phyloP scores from a whole-genome alignment of 1,139 yeast genomes.

The Zygoascus hellenicus region DNA sequence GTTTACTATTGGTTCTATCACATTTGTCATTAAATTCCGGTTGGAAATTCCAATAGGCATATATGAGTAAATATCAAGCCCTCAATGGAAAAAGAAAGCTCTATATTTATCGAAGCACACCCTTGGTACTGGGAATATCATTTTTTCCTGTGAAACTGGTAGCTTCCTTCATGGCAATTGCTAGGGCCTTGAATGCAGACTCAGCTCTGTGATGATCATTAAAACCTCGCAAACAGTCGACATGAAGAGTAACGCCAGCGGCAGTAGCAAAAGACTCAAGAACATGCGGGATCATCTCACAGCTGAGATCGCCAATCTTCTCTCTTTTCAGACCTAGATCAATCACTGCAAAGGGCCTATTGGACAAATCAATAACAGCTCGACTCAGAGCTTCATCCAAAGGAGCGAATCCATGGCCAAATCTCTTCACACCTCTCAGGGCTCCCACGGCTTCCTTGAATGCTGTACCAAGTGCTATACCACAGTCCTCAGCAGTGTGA shows the following conservation, averaged over 20 bases:
- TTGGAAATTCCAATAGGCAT: too few relatives aligned
- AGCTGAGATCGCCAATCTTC: conserved; percentile 82
- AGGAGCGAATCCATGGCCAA: conserved; percentile 94
- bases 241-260: conserved; percentile 86
- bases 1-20: too few relatives aligned
- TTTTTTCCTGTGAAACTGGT: conserved; percentile 74
- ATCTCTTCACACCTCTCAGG: conserved; percentile 84
- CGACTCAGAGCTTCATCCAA: conserved; percentile 91
- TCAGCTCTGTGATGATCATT: conserved; percentile 97
- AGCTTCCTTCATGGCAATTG: conserved; percentile 86
- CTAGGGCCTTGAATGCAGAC: conserved; percentile 92
- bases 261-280: conserved; percentile 90
- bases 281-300: conserved; percentile 97
- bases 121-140: conserved; percentile 95
- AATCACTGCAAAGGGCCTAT: conserved; percentile 85
- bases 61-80: too few relatives aligned
- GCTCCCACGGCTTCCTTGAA: conserved; percentile 87
- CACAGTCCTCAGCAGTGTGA: conserved; percentile 94
- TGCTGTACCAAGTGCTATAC: conserved; percentile 83
- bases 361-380: conserved; percentile 89
- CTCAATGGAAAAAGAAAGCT: too few relatives aligned
- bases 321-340: conserved; percentile 89
- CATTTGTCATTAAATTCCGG: too few relatives aligned
- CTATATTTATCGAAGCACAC: conserved; percentile 50
- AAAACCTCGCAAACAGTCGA: conserved; percentile 85